phyloP scores from a whole-genome alignment of 208 protist genomes.

The Wallacemonas rigidus region DNA sequence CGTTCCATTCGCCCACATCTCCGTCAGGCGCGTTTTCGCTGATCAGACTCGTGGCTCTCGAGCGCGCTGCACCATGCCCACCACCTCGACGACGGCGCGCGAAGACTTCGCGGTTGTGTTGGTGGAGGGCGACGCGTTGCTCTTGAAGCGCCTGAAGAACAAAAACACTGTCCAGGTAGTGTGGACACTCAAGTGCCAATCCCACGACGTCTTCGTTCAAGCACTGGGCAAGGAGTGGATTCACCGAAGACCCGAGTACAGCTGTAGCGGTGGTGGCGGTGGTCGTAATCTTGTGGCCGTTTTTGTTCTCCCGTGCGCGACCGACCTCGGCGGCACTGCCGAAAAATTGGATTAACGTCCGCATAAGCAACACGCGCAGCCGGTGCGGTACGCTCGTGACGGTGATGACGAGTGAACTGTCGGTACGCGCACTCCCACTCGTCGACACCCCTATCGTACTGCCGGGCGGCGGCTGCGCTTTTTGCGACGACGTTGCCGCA shows the following conservation, averaged over 20 bases:
- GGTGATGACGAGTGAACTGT: neutral
- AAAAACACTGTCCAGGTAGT: slow-evolving; percentile 13
- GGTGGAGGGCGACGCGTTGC: neutral
- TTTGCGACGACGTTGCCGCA: neutral
- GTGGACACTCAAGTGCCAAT: slow-evolving; percentile 22
- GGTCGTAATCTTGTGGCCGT: neutral
- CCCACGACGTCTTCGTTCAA: slow-evolving; percentile 46
- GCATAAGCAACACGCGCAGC: slow-evolving; percentile 41
- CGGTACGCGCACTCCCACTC: neutral
- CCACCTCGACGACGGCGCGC: neutral
- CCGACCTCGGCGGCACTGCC: neutral
- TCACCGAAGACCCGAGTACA: slow-evolving; percentile 7
- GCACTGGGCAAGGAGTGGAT: slow-evolving; percentile 39
- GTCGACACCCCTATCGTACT: neutral
- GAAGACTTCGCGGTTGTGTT: neutral
- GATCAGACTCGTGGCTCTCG: too few species aligned
- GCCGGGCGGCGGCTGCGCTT: too few species aligned
- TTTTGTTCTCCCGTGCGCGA: neutral
- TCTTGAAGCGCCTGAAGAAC: slow-evolving; percentile 13
- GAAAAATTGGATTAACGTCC: slow-evolving; percentile 35
- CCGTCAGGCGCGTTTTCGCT: neutral
- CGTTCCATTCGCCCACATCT: neutral
- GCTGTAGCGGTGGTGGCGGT: slow-evolving; percentile 13
- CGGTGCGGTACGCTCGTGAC: slow-evolving; percentile 21
- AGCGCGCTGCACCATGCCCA: too few species aligned